Evolutionary conservation across 2,329 filamentous ascomycete species (phyloP), one percentile per base, ranked within the genome.

Genomic region (Biscogniauxia sp.): DNA sequence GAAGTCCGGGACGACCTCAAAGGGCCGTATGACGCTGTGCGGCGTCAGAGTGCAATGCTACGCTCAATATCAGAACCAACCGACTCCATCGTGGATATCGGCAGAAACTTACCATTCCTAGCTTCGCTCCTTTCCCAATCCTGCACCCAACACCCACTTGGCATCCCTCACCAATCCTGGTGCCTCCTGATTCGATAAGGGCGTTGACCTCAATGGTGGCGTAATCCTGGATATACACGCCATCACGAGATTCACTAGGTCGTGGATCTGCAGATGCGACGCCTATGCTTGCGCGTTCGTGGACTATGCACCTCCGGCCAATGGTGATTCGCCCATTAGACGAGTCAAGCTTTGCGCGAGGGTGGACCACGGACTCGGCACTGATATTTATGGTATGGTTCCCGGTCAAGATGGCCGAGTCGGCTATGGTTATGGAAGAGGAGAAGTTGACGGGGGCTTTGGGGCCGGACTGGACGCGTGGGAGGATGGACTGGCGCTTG

Each of bases 351-450:
- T 88, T 87, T 17, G 88, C 86, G 54, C 93, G 91, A 1, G 95
- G 93, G 70, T 98, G 94, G n/a, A 99, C 78, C 6, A 97, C 85
- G 3, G 87, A 88, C 70, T 92, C 88, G 23, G 90, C 83, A 59
- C 88, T 88, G 64, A 98, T 87, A 52, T 86, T 88, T 64, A 99
- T 91, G 1, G 87, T 88, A 73, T 96, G 84, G 2, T 84, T 87
- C 65, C 95, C 95, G 19, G 80, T 85, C 19, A 90, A 77, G 19
- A 84, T 77, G 11, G 87, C 85, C 61, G 83, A 83, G 65, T 89
- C 86, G 70, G 86, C 83, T 61, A 90, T 87, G 28, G 80, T 81
- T 59, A 88, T 77, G 19, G 81, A 81, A 0, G 84, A 83, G 19
- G 85, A 84, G 72, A 89, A 83, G 69, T 84, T 82, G 55, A 87